A percentile compares a stretch with the other conserved stretches of the same genome.
Conservation (phyloP, 2,329 filamentous ascomycete genomes). For the Hymenoscyphus salicellus region DNA sequence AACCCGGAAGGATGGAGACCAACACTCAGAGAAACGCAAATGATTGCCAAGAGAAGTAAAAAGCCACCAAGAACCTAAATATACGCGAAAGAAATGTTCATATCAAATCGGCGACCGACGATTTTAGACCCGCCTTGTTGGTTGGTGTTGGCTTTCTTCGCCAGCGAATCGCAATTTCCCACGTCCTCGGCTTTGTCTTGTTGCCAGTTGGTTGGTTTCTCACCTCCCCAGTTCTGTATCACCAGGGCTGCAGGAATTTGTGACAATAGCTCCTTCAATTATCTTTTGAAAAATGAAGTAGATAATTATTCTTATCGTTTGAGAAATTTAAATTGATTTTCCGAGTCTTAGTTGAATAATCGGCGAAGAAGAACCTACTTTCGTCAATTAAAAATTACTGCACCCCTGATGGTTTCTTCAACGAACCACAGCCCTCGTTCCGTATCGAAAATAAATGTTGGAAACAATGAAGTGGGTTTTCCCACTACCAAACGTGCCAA, state of each 20-base stretch:
- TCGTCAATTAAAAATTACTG: no score
- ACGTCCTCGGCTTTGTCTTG: not conserved
- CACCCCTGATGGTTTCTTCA: not conserved
- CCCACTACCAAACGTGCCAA: not conserved
- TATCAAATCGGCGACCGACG: not conserved
- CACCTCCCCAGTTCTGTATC: not conserved
- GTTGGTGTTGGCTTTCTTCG: not conserved
- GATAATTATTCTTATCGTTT: no score
- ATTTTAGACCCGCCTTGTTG: not conserved
- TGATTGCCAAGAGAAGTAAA: not conserved
- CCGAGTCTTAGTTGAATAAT: no score
- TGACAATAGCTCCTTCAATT: no score
- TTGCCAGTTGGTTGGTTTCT: not conserved
- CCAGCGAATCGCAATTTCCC: not conserved
- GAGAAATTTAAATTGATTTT: no score
- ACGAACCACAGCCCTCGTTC: not conserved
- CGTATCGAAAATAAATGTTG: not conserved
- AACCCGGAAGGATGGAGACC: not conserved
- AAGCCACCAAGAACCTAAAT: not conserved
- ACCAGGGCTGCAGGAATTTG: no score
- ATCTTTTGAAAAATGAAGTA: no score
- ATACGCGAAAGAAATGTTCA: not conserved
- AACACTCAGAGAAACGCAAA: no score
- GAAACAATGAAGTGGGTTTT: not conserved
- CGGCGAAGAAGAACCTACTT: no score